Evolutionary conservation across 352 stramenopile genomes (phyloP), one percentile per base, ranked within the genome.

Genomic region (Phytopythium vexans): DNA sequence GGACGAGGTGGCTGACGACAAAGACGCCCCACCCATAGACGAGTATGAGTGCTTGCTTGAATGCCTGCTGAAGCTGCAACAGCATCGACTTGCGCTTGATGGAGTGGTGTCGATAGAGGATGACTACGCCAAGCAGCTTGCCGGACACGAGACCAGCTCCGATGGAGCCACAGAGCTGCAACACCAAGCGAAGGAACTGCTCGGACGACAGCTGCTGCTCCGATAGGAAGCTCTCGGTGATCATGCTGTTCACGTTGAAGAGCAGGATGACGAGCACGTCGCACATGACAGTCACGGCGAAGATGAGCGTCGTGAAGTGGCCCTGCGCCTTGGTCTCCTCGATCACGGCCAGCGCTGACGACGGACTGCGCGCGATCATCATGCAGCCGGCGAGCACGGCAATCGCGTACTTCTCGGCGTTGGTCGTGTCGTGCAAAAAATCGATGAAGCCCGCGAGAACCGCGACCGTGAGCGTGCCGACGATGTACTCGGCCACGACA

Each of bases 171-270:
- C 62, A 82, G 3, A 88, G 56, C 56, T 88, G 73, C 4, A 82
- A 49, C 7, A 70, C 49, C 3, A 72, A 38, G 0, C 59, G 54
- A 21, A 68, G 31, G 11, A 72, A 27, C 35, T 70, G 52, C 5
- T 42, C 40, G 16, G 68, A 63, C 33, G 66, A 77, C 56, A 77
- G 74, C 39, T 68, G 32, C 21, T 59, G 58, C 54, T 85, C 81
- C 40, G 82, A 71, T 41, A 87, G 33, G 41, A 87, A 77, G 27
- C 69, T 77, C 56, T 87, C 76, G 0, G 76, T 84, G 47, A 87
- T 76, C 71, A 85, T 82, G 48, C 66, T 82, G 58, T 83, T 87
- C 47, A 88, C 66, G 60, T 88, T 86, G 66, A 89, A 89, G 6
- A 89, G 56, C 16, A 83, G 71, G 40, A 89, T 86, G 46, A 89